Conservation (phyloP, 1,284 basidiomycete genomes). For the Sanghuangporus weigelae region DNA sequence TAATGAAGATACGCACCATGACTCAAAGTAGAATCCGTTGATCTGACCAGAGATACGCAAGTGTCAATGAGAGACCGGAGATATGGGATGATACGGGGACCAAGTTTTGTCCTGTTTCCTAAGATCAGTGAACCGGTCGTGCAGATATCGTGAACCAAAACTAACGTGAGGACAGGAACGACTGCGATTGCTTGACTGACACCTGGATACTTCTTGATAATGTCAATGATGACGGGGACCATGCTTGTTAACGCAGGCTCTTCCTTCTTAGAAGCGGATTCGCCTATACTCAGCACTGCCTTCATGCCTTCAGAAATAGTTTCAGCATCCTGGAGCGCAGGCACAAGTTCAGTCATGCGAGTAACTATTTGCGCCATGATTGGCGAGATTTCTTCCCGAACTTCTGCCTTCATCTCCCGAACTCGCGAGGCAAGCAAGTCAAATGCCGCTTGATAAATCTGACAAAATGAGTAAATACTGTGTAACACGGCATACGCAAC, state of each 20-base stretch:
- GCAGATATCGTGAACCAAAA: constrained; percentile 18
- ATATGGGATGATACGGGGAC: constrained; percentile 80
- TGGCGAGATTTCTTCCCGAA: constrained; percentile 47
- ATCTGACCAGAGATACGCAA: constrained; percentile 44
- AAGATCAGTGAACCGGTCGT: not conserved
- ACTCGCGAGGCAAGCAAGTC: constrained; percentile 64
- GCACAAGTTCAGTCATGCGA: constrained; percentile 44
- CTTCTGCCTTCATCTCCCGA: constrained; percentile 51
- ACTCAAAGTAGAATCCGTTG: not conserved
- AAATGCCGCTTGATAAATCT: constrained; percentile 63
- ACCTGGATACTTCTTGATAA: constrained; percentile 36
- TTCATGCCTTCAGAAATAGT: constrained; percentile 45
- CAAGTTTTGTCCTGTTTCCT: constrained; percentile 60
- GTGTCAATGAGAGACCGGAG: constrained; percentile 69
- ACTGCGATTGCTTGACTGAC: constrained; percentile 42
- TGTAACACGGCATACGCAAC: not conserved
- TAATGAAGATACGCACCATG: constrained; percentile 5
- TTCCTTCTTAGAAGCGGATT: constrained; percentile 58
- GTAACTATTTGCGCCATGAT: constrained; percentile 48
- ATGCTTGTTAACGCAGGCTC: constrained; percentile 55
- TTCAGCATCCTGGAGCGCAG: constrained; percentile 33
- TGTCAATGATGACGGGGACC: constrained; percentile 52
- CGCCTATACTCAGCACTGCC: constrained; percentile 51
- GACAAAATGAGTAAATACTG: not conserved
- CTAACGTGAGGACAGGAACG: constrained; percentile 58